Conservation (phyloP, 176 grass and related monocot species). For the Zizania latifolia region DNA sequence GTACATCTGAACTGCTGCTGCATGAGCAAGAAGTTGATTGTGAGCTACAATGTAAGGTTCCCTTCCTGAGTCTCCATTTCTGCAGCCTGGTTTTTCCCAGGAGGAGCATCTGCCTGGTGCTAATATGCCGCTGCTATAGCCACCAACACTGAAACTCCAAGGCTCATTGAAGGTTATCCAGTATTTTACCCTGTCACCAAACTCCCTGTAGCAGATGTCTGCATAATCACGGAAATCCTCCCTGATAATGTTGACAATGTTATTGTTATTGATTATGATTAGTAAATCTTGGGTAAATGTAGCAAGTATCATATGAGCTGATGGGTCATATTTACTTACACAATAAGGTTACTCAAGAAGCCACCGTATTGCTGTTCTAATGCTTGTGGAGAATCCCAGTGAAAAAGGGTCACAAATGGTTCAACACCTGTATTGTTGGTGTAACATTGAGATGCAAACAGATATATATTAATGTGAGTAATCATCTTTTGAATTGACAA, state of each 20-base stretch:
- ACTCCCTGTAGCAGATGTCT: conserved; percentile 69
- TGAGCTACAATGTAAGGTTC: conserved; percentile 79
- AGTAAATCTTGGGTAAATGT: background rate
- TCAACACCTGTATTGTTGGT: conserved; percentile 50
- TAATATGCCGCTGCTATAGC: conserved; percentile 46
- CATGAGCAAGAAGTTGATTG: conserved; percentile 69
- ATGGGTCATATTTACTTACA: conserved; percentile 53
- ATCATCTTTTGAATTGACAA: background rate
- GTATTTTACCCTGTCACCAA: conserved; percentile 72
- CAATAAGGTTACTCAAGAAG: conserved; percentile 59
- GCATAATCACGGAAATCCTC: conserved; percentile 64
- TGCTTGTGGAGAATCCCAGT: conserved; percentile 79
- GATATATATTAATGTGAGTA: background rate
- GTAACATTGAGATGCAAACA: background rate
- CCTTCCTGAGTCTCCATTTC: conserved; percentile 55
- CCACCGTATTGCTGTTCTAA: conserved; percentile 70
- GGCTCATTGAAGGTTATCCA: conserved; percentile 94
- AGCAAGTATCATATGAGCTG: background rate
- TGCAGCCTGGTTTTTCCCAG: conserved; percentile 27
- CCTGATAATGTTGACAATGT: conserved; percentile 44
- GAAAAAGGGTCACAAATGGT: conserved; percentile 86
- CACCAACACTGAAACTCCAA: conserved; percentile 67
- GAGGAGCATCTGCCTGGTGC: conserved; percentile 70
- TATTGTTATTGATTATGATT: no score
- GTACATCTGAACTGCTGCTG: conserved; percentile 53